phyloP scores from a whole-genome alignment of 2,329 filamentous ascomycete species.

The Cladosporium cucumerinum region DNA sequence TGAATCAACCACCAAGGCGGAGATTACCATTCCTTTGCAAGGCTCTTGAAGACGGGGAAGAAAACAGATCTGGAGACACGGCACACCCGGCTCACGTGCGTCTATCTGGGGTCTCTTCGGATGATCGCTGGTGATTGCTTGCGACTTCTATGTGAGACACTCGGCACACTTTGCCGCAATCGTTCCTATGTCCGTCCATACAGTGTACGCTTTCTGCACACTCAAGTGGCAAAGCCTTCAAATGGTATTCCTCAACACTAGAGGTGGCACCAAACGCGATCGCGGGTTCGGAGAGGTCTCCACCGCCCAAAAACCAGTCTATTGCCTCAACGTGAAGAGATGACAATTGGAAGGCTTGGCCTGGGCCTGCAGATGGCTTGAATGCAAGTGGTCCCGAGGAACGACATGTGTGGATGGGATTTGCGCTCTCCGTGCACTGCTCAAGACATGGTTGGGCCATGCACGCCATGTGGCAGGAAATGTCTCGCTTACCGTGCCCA shows the following conservation, averaged over 20 bases:
- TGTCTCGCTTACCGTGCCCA: neutral
- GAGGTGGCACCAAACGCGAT: neutral
- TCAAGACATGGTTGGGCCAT: neutral
- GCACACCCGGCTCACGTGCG: neutral
- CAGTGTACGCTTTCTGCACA: neutral
- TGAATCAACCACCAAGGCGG: neutral
- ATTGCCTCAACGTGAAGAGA: conserved; percentile 3
- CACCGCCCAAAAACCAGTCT: neutral
- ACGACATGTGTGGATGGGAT: neutral
- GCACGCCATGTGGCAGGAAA: neutral
- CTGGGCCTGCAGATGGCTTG: neutral
- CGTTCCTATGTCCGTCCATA: neutral
- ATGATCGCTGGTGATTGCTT: neutral
- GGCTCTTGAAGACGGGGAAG: conserved; percentile 3
- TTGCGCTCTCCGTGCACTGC: neutral
- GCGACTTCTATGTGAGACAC: neutral
- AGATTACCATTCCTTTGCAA: conserved; percentile 2
- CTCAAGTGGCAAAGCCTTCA: neutral
- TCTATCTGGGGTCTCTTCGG: neutral
- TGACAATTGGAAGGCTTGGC: conserved; percentile 4
- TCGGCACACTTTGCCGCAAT: neutral
- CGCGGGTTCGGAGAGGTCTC: neutral
- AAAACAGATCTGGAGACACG: neutral
- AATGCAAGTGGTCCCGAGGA: conserved; percentile 1
- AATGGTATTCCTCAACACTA: neutral